Percentiles rank a stretch among this genome's conserved stretches.
phyloP scores from a whole-genome alignment of 176 grass and related monocot species.

The Canna indica region DNA sequence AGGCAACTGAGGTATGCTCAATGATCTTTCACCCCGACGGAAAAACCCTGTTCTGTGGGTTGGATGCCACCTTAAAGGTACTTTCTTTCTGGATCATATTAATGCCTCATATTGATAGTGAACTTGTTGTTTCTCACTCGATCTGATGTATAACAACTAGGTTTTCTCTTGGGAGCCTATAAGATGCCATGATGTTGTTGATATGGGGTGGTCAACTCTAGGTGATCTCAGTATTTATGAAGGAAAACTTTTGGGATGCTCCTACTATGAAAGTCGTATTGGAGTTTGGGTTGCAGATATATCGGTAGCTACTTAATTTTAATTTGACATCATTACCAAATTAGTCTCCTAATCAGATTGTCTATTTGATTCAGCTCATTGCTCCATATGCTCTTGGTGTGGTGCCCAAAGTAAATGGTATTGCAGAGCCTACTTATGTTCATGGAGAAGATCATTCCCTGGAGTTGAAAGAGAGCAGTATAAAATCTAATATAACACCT shows the following conservation, averaged over 20 bases:
- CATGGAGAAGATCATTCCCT: slow-evolving; percentile 30
- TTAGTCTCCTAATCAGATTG: slow-evolving; percentile 24
- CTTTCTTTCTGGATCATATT: slow-evolving; percentile 10
- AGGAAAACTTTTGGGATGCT: slow-evolving; percentile 96
- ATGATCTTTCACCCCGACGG: slow-evolving; percentile 97
- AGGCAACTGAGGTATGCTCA: slow-evolving; percentile 53
- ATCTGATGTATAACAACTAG: slow-evolving; percentile 29
- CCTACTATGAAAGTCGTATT: slow-evolving; percentile 54
- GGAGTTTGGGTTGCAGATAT: slow-evolving; percentile 96
- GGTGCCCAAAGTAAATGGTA: slow-evolving; percentile 45
- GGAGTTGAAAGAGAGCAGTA: slow-evolving; percentile 26
- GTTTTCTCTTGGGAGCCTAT: slow-evolving; percentile 98
- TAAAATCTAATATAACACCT: slow-evolving; percentile 27
- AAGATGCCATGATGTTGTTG: slow-evolving; percentile 78
- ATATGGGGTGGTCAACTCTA: slow-evolving; percentile 86
- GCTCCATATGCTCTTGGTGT: slow-evolving; percentile 88
- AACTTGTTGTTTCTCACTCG: slow-evolving; percentile 19
- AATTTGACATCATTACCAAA: slow-evolving; percentile 2
- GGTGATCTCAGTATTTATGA: slow-evolving; percentile 94
- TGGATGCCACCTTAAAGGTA: slow-evolving; percentile 77
- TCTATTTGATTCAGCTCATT: slow-evolving; percentile 60
- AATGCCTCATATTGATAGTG: neutral
- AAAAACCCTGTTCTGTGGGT: slow-evolving; percentile 83
- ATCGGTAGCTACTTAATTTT: slow-evolving; percentile 46
- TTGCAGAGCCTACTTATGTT: slow-evolving; percentile 34